phyloP scores from a whole-genome alignment of 257 asterid species.

The Jasminum sambac region DNA sequence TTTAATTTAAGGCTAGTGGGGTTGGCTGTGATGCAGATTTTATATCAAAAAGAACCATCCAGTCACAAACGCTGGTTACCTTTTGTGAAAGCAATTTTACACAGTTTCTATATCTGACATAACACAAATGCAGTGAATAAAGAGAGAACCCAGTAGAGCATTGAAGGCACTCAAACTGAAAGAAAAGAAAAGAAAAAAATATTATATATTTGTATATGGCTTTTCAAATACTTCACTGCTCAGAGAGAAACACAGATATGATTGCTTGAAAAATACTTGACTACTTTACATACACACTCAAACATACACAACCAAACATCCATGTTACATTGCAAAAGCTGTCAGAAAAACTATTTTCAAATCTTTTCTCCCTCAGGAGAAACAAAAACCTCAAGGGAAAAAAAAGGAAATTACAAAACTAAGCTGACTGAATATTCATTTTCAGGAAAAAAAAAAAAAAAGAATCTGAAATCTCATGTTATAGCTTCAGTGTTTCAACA shows the following conservation, averaged over 20 bases:
- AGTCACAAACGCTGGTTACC: background rate
- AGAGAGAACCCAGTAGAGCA: background rate
- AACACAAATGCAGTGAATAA: background rate
- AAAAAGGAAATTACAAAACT: background rate
- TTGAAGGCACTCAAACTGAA: background rate
- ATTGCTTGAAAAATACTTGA: background rate
- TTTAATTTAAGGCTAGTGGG: conserved; percentile 3
- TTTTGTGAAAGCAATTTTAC: conserved; percentile 18
- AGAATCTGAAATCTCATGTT: background rate
- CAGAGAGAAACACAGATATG: background rate
- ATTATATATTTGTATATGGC: background rate
- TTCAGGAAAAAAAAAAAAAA: background rate
- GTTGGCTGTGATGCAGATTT: background rate
- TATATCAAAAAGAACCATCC: background rate
- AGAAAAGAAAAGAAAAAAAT: background rate
- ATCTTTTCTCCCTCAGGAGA: background rate
- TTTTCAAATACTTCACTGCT: conserved; percentile 4
- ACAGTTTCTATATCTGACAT: conserved; percentile 9
- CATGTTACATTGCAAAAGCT: background rate
- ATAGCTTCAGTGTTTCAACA: background rate
- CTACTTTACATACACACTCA: background rate
- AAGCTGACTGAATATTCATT: background rate
- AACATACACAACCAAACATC: background rate
- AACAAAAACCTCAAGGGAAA: background rate
- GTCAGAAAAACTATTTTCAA: background rate